Evolutionary conservation across 2,329 filamentous ascomycete species (phyloP).

Genomic region (Sarocladiaceae sp.): DNA sequence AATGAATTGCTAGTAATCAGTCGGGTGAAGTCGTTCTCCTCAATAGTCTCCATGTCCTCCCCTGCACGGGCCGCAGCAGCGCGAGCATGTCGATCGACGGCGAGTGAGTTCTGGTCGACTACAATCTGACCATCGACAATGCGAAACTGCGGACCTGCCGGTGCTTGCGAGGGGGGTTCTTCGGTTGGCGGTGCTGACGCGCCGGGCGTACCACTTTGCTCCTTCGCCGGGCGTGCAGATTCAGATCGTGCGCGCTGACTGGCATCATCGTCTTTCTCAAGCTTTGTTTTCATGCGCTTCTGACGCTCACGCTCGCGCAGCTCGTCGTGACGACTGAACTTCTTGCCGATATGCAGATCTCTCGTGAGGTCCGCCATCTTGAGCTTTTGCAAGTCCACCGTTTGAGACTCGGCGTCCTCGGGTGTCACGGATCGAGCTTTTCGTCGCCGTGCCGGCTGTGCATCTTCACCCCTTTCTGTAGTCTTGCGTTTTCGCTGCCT

Average conservation of each 20-base stretch:
- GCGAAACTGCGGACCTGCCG: conserved; percentile 48
- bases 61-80: conserved; percentile 43
- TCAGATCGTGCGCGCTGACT: conserved; percentile 16
- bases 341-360: conserved; percentile 65
- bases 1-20: conserved; percentile 65
- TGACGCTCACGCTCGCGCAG: conserved; percentile 61
- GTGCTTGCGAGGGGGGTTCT: conserved; percentile 18
- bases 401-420: conserved; percentile 54
- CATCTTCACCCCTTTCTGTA: conserved; percentile 17
- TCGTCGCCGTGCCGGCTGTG: conserved; percentile 19
- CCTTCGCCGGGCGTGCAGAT: conserved; percentile 11
- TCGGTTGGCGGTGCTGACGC: conserved; percentile 17
- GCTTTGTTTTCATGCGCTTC: conserved; percentile 25
- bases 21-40: conserved; percentile 73
- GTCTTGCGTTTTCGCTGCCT: conserved; percentile 15
- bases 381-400: conserved; percentile 59
- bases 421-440: conserved; percentile 48
- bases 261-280: conserved; percentile 18
- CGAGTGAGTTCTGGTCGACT: conserved; percentile 59
- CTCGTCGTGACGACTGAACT: conserved; percentile 67
- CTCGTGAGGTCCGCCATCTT: conserved; percentile 69
- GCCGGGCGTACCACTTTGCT: conserved; percentile 11
- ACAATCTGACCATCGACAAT: conserved; percentile 69
- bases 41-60: conserved; percentile 55
- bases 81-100: conserved; percentile 62